These are phyloP conservation scores for Alternaria brassicae DNA, from an alignment of 2,329 filamentous ascomycete genomes.

Conservation along the genomic window DNA sequence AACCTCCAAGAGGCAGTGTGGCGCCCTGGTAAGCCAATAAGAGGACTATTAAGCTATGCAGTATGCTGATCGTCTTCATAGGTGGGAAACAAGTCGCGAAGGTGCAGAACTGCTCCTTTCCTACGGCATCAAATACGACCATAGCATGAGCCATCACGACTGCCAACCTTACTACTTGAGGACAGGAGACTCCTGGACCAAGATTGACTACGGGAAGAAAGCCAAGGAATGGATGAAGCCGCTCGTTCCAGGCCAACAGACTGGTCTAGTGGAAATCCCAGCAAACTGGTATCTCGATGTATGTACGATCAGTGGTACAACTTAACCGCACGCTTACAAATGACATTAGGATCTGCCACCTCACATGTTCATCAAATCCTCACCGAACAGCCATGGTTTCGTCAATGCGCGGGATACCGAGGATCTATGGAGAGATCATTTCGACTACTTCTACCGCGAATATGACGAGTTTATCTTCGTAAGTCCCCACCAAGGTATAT, in stretches of 20 bases:
- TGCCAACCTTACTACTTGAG: constrained; percentile 69
- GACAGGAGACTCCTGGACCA: constrained; percentile 70
- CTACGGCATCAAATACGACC: constrained; percentile 74
- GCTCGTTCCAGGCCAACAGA: constrained; percentile 64
- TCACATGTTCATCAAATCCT: constrained; percentile 74
- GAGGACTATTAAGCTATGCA: too few relatives aligned
- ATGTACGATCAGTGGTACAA: background rate
- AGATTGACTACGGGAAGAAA: constrained; percentile 70
- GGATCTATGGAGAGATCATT: constrained; percentile 70
- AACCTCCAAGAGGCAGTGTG: constrained; percentile 74
- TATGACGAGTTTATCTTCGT: constrained; percentile 76
- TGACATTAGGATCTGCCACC: constrained; percentile 58
- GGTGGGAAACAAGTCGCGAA: constrained; percentile 73
- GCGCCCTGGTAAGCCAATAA: constrained; percentile 64
- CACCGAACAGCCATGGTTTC: constrained; percentile 69
- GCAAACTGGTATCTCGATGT: constrained; percentile 68
- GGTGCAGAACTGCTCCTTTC: constrained; percentile 68
- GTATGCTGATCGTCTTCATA: constrained; percentile 47
- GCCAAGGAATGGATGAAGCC: constrained; percentile 73
- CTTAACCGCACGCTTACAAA: constrained; percentile 25
- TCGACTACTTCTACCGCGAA: constrained; percentile 77
- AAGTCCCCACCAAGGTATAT: constrained; percentile 54
- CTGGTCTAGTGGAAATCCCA: constrained; percentile 71
- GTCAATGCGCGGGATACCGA: constrained; percentile 64
- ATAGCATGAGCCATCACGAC: constrained; percentile 70